phyloP scores from a whole-genome alignment of 345 rosid genomes.

The Barbarea vulgaris region DNA sequence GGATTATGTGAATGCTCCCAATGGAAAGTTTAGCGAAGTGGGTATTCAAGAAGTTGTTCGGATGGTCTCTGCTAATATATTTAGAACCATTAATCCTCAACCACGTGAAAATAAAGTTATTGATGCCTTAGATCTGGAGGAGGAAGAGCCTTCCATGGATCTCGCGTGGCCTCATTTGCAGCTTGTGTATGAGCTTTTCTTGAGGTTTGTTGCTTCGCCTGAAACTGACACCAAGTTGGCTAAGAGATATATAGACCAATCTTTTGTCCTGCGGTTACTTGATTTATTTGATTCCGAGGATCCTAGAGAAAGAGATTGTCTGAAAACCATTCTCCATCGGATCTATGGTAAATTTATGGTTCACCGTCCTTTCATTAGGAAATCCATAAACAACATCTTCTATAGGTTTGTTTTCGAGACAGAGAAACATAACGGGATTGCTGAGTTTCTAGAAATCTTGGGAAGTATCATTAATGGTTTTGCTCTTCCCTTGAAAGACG shows the following conservation, averaged over 20 bases:
- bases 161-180: constrained; percentile 85
- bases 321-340: constrained; percentile 71
- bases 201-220: constrained; percentile 73
- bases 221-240: constrained; percentile 78
- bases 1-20: constrained; percentile 61
- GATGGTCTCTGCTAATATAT: constrained; percentile 66
- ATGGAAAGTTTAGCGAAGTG: constrained; percentile 57
- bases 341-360: constrained; percentile 79
- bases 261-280: constrained; percentile 58
- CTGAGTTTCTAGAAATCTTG: constrained; percentile 71
- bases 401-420: constrained; percentile 65
- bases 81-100: constrained; percentile 60
- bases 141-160: constrained; percentile 76
- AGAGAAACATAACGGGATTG: constrained; percentile 75
- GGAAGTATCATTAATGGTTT: constrained; percentile 80
- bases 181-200: constrained; percentile 68
- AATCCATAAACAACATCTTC: constrained; percentile 68
- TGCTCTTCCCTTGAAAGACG: constrained; percentile 76
- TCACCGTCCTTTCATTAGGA: constrained; percentile 71
- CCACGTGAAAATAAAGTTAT: constrained; percentile 65
- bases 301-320: constrained; percentile 73
- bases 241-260: constrained; percentile 67
- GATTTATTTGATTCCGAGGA: constrained; percentile 73
- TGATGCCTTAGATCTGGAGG: constrained; percentile 69
- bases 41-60: constrained; percentile 61